These are phyloP conservation scores for Panus rudis DNA, from an alignment of 768 basidiomycete species.

Conservation along the genomic window DNA sequence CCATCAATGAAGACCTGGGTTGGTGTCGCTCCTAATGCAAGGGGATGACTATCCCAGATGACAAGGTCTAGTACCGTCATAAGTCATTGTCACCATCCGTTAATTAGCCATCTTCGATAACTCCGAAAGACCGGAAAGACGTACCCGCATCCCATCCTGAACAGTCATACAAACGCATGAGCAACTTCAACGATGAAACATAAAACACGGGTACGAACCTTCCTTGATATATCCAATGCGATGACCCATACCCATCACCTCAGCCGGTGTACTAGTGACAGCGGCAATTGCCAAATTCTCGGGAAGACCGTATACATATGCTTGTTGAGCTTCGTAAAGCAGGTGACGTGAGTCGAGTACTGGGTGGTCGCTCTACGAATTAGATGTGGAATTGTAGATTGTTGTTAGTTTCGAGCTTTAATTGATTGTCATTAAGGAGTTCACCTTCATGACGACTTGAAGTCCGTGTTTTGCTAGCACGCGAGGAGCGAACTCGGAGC, in stretches of 20 bases:
- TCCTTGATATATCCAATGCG: conserved; percentile 61
- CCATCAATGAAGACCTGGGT: conserved; percentile 81
- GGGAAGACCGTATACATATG: conserved; percentile 58
- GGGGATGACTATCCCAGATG: conserved; percentile 74
- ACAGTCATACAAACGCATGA: not conserved
- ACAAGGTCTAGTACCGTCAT: conserved; percentile 31
- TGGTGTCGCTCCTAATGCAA: conserved; percentile 74
- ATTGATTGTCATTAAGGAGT: not conserved
- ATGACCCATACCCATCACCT: conserved; percentile 57
- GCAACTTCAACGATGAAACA: not conserved
- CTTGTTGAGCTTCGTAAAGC: conserved; percentile 64
- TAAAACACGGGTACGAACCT: conserved; percentile 30
- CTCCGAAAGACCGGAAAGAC: not conserved
- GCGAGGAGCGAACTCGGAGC: conserved; percentile 51
- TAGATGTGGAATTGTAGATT: not conserved
- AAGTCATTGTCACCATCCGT: not conserved
- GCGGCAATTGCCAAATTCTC: conserved; percentile 48
- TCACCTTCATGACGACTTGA: conserved; percentile 45
- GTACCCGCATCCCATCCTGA: conserved; percentile 58
- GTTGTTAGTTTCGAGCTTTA: not conserved
- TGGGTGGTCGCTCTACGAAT: conserved; percentile 44
- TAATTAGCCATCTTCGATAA: no score
- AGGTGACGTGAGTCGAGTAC: conserved; percentile 59
- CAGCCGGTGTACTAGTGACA: conserved; percentile 60
- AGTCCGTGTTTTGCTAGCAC: conserved; percentile 45